Percentiles rank a stretch among this genome's conserved stretches.
Evolutionary conservation across 1,284 basidiomycete genomes (phyloP).

Genomic region (Malassezia restricta): DNA sequence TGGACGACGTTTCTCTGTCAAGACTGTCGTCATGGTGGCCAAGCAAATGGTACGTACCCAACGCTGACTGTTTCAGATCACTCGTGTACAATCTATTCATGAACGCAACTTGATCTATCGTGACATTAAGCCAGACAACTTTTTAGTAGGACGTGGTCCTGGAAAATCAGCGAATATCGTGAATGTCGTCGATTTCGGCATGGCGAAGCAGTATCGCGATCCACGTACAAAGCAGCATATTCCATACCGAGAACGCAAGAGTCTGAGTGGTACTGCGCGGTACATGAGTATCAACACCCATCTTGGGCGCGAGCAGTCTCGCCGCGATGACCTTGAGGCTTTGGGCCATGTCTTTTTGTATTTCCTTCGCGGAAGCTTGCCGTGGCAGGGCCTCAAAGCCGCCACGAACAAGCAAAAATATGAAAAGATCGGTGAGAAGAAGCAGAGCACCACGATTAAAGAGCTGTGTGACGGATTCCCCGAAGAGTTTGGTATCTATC

Average conservation of each 20-base stretch:
- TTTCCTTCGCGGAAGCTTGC: slow-evolving; percentile 75
- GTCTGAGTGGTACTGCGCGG: slow-evolving; percentile 71
- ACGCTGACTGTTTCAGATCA: slow-evolving; percentile 20
- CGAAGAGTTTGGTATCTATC: slow-evolving; percentile 78
- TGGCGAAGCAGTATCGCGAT: slow-evolving; percentile 95
- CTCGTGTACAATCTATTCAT: slow-evolving; percentile 79
- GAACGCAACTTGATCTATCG: slow-evolving; percentile 95
- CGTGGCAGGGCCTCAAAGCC: slow-evolving; percentile 92
- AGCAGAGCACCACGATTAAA: slow-evolving; percentile 88
- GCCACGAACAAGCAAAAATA: slow-evolving; percentile 98
- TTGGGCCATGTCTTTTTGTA: slow-evolving; percentile 97
- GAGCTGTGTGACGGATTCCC: slow-evolving; percentile 85
- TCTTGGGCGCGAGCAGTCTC: slow-evolving; percentile 83
- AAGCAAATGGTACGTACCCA: slow-evolving; percentile 70
- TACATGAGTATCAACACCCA: slow-evolving; percentile 98
- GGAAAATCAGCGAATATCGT: slow-evolving; percentile 76
- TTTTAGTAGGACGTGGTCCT: slow-evolving; percentile 76
- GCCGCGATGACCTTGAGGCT: slow-evolving; percentile 84
- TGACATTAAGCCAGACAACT: slow-evolving; percentile 96
- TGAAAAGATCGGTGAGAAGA: slow-evolving; percentile 98
- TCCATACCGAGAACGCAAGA: slow-evolving; percentile 88
- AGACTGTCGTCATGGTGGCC: slow-evolving; percentile 92
- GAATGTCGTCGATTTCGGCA: slow-evolving; percentile 83
- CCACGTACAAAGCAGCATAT: slow-evolving; percentile 95
- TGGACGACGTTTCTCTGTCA: slow-evolving; percentile 80